Percentiles rank a stretch among this genome's conserved stretches.
Conservation (phyloP, 192 early-diverging fungal species). For the Coemansia sp. region DNA sequence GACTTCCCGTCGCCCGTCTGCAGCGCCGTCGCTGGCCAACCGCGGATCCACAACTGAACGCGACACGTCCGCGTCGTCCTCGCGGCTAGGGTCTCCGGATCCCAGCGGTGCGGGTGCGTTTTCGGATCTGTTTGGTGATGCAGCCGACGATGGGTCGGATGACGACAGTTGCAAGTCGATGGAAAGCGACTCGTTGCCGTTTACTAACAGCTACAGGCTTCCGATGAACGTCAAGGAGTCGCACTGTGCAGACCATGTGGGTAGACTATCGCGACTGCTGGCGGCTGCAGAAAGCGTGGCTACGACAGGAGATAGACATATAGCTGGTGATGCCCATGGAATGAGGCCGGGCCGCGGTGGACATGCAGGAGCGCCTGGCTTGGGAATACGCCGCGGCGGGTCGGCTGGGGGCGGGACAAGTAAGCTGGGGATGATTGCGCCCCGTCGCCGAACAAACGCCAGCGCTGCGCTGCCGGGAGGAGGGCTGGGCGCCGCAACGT, state of each 20-base stretch:
- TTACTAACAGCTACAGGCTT: slow-evolving; percentile 6
- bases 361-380: slow-evolving; percentile 5
- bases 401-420: not conserved
- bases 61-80: slow-evolving; percentile 15
- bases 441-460: slow-evolving; percentile 13
- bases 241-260: slow-evolving; percentile 32
- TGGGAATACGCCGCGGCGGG: slow-evolving; percentile 16
- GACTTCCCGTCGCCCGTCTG: slow-evolving; percentile 14
- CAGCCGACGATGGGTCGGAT: not conserved
- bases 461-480: slow-evolving; percentile 22
- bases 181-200: not conserved
- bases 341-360: slow-evolving; percentile 6
- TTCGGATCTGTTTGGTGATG: slow-evolving; percentile 26
- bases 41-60: slow-evolving; percentile 3
- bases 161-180: slow-evolving; percentile 1
- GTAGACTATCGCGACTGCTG: slow-evolving; percentile 28
- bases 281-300: slow-evolving; percentile 11
- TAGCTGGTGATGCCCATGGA: slow-evolving; percentile 4
- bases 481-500: slow-evolving; percentile 4
- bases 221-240: slow-evolving; percentile 16
- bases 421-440: slow-evolving; percentile 29
- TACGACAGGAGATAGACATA: not conserved
- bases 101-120: slow-evolving; percentile 6
- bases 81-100: slow-evolving; percentile 19
- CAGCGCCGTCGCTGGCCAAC: not conserved